Conservation (phyloP, 2,329 filamentous ascomycete species). For the Hypoxylon sp. region DNA sequence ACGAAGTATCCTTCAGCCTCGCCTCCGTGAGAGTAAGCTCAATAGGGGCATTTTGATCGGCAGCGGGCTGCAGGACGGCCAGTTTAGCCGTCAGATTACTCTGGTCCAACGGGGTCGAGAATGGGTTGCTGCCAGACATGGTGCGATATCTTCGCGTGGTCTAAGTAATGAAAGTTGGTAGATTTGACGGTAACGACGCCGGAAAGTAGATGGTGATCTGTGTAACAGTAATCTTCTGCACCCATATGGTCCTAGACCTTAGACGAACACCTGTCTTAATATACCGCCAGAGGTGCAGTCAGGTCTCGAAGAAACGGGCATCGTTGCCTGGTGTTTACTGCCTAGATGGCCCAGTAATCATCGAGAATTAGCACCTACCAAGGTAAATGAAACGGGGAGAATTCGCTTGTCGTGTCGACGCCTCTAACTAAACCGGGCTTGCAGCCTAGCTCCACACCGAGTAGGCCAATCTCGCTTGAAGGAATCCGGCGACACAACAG, state of each 20-base stretch:
- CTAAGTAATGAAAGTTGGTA: background rate
- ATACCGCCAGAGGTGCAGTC: slow-evolving; percentile 3
- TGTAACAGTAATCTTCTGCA: background rate
- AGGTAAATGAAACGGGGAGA: background rate
- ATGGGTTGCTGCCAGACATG: slow-evolving; percentile 33
- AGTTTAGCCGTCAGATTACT: slow-evolving; percentile 21
- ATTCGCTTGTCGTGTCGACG: background rate
- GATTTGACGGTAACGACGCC: background rate
- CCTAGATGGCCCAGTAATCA: background rate
- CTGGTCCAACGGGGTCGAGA: slow-evolving; percentile 24
- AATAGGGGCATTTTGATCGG: slow-evolving; percentile 36
- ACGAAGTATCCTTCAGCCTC: slow-evolving; percentile 37
- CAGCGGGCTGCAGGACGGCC: slow-evolving; percentile 37
- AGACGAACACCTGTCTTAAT: background rate
- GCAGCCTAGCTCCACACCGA: slow-evolving; percentile 5
- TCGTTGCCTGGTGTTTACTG: slow-evolving; percentile 23
- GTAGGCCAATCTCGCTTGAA: slow-evolving; percentile 14
- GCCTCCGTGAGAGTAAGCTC: slow-evolving; percentile 40
- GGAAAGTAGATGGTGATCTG: background rate
- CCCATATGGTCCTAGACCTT: background rate
- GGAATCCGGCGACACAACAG: background rate
- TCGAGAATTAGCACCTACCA: background rate
- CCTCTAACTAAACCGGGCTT: slow-evolving; percentile 6
- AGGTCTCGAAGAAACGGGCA: slow-evolving; percentile 2
- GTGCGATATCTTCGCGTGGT: background rate